These are phyloP conservation scores for Citrullus mucosospermus DNA, from an alignment of 306 rosid species.

Conservation along the genomic window DNA sequence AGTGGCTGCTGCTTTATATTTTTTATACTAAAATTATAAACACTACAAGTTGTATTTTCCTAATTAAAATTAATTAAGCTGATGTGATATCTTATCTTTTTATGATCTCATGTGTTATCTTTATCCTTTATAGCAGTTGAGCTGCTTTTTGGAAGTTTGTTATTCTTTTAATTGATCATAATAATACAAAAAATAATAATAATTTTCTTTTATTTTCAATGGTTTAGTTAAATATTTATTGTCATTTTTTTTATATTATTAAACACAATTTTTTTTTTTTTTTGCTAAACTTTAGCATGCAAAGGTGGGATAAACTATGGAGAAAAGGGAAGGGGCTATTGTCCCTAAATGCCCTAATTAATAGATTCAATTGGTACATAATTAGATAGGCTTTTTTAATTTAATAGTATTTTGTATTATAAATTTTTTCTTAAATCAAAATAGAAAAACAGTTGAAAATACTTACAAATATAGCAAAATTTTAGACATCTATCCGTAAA, in stretches of 20 bases:
- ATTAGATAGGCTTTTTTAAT: too few species aligned
- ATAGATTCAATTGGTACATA: too few species aligned
- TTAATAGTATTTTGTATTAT: too few species aligned
- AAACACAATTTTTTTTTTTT: not conserved
- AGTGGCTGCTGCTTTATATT: not conserved
- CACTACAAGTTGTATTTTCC: not conserved
- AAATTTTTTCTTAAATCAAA: too few species aligned
- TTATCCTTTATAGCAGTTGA: not conserved
- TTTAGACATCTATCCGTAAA: too few species aligned
- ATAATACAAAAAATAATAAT: not conserved
- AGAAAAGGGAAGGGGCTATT: too few species aligned
- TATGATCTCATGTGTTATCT: not conserved
- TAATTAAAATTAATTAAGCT: not conserved
- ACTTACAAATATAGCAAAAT: too few species aligned
- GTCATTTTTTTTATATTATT: not conserved
- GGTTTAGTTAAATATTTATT: not conserved
- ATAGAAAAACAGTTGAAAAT: too few species aligned
- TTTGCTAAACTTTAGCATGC: too few species aligned
- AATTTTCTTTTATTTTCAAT: not conserved
- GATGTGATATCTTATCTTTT: not conserved
- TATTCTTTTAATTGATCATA: not conserved
- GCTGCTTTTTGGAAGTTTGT: not conserved
- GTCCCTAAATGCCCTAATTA: too few species aligned
- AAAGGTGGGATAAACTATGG: too few species aligned
- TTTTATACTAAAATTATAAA: not conserved